These are phyloP conservation scores for Aquilaria sinensis DNA, from an alignment of 345 rosid genomes.

Conservation along the genomic window DNA sequence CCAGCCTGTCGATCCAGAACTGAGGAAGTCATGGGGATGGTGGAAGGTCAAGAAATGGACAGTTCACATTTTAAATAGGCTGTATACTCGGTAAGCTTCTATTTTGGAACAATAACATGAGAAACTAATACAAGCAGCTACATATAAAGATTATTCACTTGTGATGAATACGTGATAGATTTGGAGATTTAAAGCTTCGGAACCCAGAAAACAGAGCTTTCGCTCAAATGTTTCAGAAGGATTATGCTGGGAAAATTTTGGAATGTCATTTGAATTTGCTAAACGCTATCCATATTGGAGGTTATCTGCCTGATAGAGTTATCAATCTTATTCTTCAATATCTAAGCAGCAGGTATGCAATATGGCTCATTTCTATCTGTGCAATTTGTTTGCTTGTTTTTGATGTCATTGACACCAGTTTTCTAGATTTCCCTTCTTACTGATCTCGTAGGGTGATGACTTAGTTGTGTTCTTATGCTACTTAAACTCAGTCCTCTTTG, in stretches of 20 bases:
- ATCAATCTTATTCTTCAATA: slow-evolving; percentile 83
- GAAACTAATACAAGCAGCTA: background rate
- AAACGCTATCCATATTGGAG: slow-evolving; percentile 68
- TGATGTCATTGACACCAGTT: too few relatives aligned
- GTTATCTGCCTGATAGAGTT: slow-evolving; percentile 89
- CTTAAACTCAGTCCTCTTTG: too few relatives aligned
- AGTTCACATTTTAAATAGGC: slow-evolving; percentile 81
- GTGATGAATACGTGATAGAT: slow-evolving; percentile 31
- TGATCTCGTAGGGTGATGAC: background rate
- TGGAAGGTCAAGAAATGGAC: slow-evolving; percentile 99
- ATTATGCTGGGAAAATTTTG: slow-evolving; percentile 78
- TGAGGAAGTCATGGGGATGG: slow-evolving; percentile 95
- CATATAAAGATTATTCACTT: background rate
- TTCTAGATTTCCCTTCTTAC: background rate
- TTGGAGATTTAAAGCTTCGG: slow-evolving; percentile 85
- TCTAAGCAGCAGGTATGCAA: slow-evolving; percentile 69
- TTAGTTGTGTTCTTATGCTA: background rate
- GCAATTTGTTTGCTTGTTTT: too few relatives aligned
- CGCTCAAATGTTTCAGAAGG: slow-evolving; percentile 82
- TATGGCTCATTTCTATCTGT: background rate
- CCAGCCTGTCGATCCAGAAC: slow-evolving; percentile 77
- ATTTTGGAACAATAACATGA: background rate
- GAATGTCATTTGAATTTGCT: slow-evolving; percentile 78
- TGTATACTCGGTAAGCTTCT: slow-evolving; percentile 59
- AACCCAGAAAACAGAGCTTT: slow-evolving; percentile 71